These are phyloP conservation scores for Thielaviopsis punctulata DNA, from an alignment of 2,329 filamentous ascomycete genomes.

Conservation along the genomic window DNA sequence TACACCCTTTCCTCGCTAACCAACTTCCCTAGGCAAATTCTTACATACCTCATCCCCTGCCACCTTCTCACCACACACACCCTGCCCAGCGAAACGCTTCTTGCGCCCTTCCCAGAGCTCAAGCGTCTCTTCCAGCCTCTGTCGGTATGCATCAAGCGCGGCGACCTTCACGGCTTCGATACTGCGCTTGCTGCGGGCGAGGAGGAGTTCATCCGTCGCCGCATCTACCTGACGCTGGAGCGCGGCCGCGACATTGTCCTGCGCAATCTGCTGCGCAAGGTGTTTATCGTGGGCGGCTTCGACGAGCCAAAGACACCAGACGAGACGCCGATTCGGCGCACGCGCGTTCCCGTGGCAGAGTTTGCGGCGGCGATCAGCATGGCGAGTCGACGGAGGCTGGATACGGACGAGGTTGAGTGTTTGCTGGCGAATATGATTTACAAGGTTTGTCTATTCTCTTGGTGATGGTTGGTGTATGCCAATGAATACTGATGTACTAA, in stretches of 20 bases:
- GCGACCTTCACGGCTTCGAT: constrained; percentile 73
- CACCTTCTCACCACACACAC: constrained; percentile 77
- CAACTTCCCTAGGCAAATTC: constrained; percentile 36
- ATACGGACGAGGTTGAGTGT: constrained; percentile 89
- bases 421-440: constrained; percentile 93
- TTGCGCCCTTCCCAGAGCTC: constrained; percentile 59
- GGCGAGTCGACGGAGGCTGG: constrained; percentile 49
- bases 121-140: constrained; percentile 66
- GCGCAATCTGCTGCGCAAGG: constrained; percentile 80
- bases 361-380: constrained; percentile 74
- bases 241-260: constrained; percentile 80
- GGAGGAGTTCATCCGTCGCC: constrained; percentile 79
- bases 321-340: constrained; percentile 45
- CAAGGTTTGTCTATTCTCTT: constrained; percentile 43
- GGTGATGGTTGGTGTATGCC: no score
- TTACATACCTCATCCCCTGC: constrained; percentile 89
- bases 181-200: constrained; percentile 63
- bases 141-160: constrained; percentile 59
- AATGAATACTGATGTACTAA: background rate
- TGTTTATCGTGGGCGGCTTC: constrained; percentile 71
- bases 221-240: constrained; percentile 90
- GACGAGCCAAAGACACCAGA: constrained; percentile 60
- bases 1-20: background rate
- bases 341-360: constrained; percentile 64
- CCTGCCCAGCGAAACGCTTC: constrained; percentile 54